phyloP scores from a whole-genome alignment of 345 rosid genomes.

The sweet orange (Citrus sinensis) region DVS_A1.0 CM039162.1:4613001-4613500 shows the following conservation, averaged over 20 bases:
- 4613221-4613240: constrained; percentile 55
- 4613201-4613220: constrained; percentile 40
- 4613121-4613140: constrained; percentile 55
- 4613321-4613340: constrained; percentile 61
- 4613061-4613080: constrained; percentile 50
- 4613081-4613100: constrained; percentile 74
- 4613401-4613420: constrained; percentile 37
- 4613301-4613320: constrained; percentile 60
- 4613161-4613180: constrained; percentile 33
- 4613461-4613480: constrained; percentile 53
- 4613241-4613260: constrained; percentile 37
- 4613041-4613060: constrained; percentile 49
- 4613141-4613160: constrained; percentile 45
- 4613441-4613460: constrained; percentile 75
- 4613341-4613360: constrained; percentile 58
- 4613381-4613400: constrained; percentile 75
- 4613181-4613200: constrained; percentile 33
- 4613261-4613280: constrained; percentile 65
- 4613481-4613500: constrained; percentile 52
- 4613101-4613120: constrained; percentile 55
- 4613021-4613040: constrained; percentile 56
- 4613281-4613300: constrained; percentile 42
- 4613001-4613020: constrained; percentile 44
- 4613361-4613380: constrained; percentile 68
- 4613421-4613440: constrained; percentile 60